These are phyloP conservation scores for Rhizopogon hawkerae DNA, from an alignment of 1,284 basidiomycete species.

Conservation along the genomic window DNA sequence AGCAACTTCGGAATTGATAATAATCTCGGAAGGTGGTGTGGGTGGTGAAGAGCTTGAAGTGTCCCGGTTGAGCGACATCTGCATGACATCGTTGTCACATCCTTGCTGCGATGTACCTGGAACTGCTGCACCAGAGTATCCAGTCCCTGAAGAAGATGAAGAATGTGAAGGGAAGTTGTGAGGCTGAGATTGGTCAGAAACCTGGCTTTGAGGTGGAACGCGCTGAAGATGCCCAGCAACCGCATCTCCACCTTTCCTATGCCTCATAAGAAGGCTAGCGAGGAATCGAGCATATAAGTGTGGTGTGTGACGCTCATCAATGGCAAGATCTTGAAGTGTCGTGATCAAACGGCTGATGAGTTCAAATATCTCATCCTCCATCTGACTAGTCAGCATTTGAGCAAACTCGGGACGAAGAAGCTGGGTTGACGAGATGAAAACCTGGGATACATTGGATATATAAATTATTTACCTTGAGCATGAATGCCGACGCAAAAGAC, in stretches of 20 bases:
- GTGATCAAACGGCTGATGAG: conserved; percentile 66
- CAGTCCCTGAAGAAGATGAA: conserved; percentile 6
- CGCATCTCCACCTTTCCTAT: conserved; percentile 55
- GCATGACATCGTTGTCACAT: conserved; percentile 15
- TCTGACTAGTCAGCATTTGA: conserved; percentile 43
- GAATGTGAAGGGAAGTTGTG: conserved; percentile 2
- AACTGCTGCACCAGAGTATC: conserved; percentile 8
- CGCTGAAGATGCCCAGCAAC: conserved; percentile 18
- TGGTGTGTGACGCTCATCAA: conserved; percentile 75
- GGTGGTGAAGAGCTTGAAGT: neutral
- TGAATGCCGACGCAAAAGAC: conserved; percentile 77
- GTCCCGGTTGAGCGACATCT: conserved; percentile 9
- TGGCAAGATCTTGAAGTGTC: conserved; percentile 64
- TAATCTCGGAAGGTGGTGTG: conserved; percentile 17
- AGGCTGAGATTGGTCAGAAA: neutral
- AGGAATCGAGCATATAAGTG: conserved; percentile 76
- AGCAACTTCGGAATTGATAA: conserved; percentile 38
- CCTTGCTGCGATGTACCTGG: conserved; percentile 10
- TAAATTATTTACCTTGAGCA: conserved; percentile 56
- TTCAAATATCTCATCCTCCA: conserved; percentile 62
- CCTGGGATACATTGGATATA: neutral
- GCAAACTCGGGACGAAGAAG: conserved; percentile 68
- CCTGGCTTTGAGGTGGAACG: conserved; percentile 23
- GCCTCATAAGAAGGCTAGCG: conserved; percentile 54
- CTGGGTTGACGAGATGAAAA: conserved; percentile 27